Evolutionary conservation across 2,329 filamentous ascomycete genomes (phyloP).

Genomic region (Nemania serpens): DNA sequence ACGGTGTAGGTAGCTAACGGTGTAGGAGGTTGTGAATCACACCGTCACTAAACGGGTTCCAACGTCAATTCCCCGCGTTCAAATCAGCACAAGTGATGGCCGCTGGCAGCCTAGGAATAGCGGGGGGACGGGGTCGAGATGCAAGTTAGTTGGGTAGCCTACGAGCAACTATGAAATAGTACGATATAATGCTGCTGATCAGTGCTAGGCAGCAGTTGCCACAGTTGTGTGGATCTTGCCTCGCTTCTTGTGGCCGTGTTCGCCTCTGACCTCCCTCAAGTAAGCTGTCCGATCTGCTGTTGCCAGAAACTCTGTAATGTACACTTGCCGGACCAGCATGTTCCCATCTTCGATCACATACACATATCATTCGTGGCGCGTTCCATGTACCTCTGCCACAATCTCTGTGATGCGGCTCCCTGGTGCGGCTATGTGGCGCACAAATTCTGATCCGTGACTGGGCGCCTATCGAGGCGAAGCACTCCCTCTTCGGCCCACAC

Average conservation of each 20-base stretch:
- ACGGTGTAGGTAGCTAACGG: neutral
- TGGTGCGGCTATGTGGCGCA: neutral
- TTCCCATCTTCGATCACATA: neutral
- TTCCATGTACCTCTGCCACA: neutral
- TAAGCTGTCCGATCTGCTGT: no score
- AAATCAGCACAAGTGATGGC: neutral
- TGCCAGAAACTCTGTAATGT: constrained; percentile 3
- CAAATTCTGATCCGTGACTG: no score
- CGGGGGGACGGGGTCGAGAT: neutral
- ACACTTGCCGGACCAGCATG: neutral
- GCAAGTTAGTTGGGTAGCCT: no score
- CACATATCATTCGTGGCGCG: neutral
- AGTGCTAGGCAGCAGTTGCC: constrained; percentile 7
- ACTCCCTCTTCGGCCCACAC: neutral
- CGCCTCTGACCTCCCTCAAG: no score
- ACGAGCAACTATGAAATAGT: no score
- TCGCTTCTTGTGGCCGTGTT: no score
- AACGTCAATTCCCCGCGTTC: no score
- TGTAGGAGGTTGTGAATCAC: neutral
- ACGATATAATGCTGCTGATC: no score
- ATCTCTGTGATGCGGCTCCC: constrained; percentile 1
- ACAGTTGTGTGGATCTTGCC: neutral
- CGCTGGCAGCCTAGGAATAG: neutral
- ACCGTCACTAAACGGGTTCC: no score
- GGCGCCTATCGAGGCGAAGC: no score